Evolutionary conservation across 2,329 filamentous ascomycete genomes (phyloP).

Genomic region (Malbranchea zuffiana): DNA sequence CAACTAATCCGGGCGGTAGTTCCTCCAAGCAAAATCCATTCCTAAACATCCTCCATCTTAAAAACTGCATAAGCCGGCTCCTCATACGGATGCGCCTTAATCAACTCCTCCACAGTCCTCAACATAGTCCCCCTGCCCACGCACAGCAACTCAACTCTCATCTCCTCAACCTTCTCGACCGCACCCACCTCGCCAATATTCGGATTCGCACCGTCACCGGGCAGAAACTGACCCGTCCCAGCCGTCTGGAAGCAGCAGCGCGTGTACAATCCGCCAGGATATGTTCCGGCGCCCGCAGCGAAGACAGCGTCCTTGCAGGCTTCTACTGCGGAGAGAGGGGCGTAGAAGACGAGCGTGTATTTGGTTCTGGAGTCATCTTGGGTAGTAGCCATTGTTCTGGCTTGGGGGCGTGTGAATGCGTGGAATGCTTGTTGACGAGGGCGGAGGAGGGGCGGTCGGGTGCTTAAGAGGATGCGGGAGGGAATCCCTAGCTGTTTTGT

Average conservation of each 20-base stretch:
- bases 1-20: not conserved
- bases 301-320: constrained; percentile 35
- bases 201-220: constrained; percentile 30
- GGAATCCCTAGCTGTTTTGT: not conserved
- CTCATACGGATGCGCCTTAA: constrained; percentile 38
- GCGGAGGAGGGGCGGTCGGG: not conserved
- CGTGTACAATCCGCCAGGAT: constrained; percentile 32
- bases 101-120: constrained; percentile 31
- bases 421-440: constrained; percentile 1
- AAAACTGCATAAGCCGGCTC: constrained; percentile 37
- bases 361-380: constrained; percentile 20
- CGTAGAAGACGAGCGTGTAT: constrained; percentile 37
- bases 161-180: constrained; percentile 33
- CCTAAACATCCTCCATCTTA: constrained; percentile 32
- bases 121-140: constrained; percentile 29
- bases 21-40: not conserved
- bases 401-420: too few species aligned
- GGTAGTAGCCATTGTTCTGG: constrained; percentile 18
- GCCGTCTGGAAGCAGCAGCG: constrained; percentile 31
- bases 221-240: constrained; percentile 35
- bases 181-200: constrained; percentile 31
- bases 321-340: constrained; percentile 30
- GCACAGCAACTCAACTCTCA: constrained; percentile 36
- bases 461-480: not conserved
- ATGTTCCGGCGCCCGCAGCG: constrained; percentile 32